phyloP scores from a whole-genome alignment of 1,139 yeast species.

The Geotrichum macrosporum region DNA sequence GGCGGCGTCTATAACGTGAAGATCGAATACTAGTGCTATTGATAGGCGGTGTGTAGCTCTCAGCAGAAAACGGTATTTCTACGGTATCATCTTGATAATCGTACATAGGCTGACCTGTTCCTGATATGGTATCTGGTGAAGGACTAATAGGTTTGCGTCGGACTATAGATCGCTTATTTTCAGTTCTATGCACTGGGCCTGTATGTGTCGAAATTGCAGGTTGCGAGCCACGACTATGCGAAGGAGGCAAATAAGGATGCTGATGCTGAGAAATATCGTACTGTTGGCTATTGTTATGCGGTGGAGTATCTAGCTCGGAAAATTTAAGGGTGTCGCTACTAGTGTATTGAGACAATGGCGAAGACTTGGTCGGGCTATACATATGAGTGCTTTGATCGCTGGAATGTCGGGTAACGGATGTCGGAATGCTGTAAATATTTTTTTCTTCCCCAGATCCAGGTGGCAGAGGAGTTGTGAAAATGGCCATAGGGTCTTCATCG shows the following conservation, averaged over 20 bases:
- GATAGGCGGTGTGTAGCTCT: constrained; percentile 26
- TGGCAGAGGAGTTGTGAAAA: constrained; percentile 17
- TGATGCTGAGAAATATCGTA: constrained; percentile 13
- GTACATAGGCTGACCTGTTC: no score
- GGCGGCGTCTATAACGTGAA: constrained; percentile 2
- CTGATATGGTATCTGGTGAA: no score
- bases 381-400: constrained; percentile 5
- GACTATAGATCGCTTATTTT: constrained; percentile 23
- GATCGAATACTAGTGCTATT: no score
- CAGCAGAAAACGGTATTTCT: constrained; percentile 32
- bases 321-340: constrained; percentile 6
- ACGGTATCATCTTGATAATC: no score
- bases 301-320: constrained; percentile 9
- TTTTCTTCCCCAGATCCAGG: constrained; percentile 10
- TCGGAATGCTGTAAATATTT: background rate
- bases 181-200: constrained; percentile 4
- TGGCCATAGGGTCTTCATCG: constrained; percentile 17
- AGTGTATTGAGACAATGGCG: constrained; percentile 18
- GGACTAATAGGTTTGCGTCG: constrained; percentile 26
- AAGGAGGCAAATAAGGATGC: constrained; percentile 18
- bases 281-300: constrained; percentile 3
- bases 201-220: background rate
- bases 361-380: constrained; percentile 10
- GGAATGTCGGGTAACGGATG: constrained; percentile 1
- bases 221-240: constrained; percentile 1